phyloP scores from a whole-genome alignment of 2,329 filamentous ascomycete genomes.

The Sporothrix pallida region DNA sequence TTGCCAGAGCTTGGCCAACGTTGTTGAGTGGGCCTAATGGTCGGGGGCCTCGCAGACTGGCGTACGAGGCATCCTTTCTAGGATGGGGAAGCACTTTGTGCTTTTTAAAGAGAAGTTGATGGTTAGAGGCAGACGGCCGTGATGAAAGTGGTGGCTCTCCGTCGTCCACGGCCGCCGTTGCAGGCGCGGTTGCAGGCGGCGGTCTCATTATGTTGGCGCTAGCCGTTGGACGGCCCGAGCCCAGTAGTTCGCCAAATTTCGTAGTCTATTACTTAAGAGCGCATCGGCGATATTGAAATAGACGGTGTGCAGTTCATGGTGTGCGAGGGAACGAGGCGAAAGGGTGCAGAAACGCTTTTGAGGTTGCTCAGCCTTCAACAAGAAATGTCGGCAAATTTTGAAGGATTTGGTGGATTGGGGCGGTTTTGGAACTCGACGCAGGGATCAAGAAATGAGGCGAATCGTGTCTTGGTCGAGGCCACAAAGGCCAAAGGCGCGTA shows the following conservation, averaged over 20 bases:
- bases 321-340: neutral
- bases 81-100: conserved; percentile 50
- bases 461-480: neutral
- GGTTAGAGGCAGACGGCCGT: conserved; percentile 25
- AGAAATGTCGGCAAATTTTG: neutral
- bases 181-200: conserved; percentile 15
- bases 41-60: conserved; percentile 32
- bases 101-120: conserved; percentile 45
- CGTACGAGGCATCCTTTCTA: conserved; percentile 40
- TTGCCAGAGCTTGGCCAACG: conserved; percentile 36
- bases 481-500: conserved; percentile 5
- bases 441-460: conserved; percentile 8
- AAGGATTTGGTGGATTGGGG: neutral
- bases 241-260: conserved; percentile 28
- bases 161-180: conserved; percentile 13
- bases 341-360: no score
- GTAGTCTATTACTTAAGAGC: conserved; percentile 11
- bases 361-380: neutral
- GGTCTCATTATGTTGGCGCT: conserved; percentile 33
- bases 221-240: conserved; percentile 33
- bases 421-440: neutral
- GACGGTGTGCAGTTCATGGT: conserved; percentile 33
- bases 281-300: conserved; percentile 18
- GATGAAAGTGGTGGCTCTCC: conserved; percentile 24
- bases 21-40: conserved; percentile 36